Base-by-base conservation (phyloP, 257 asterid species). In the Capsicum chinense region DNA sequence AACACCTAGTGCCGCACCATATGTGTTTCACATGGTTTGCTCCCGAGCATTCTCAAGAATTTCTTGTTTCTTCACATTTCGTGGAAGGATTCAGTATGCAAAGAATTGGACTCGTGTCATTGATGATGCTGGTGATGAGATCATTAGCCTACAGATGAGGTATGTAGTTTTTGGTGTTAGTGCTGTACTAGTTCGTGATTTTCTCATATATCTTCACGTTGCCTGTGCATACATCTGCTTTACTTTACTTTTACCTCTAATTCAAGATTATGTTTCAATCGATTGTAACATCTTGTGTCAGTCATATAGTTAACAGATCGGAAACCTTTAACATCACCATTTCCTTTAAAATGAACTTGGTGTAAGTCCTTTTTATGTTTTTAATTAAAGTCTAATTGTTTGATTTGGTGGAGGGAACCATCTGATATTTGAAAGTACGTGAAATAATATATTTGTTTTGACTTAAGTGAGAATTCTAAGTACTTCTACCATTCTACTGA, bases 91-190 rank as follows among this genome's bases (percentile, higher is more conserved):
- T 84, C 94, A 88, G 66, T 89, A 86, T 19, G 80, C 88, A 83
- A 95, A 89, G 83, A 90, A 87, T 39, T 84, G 90, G 94, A 91
- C 97, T 63, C 82, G 86, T 37, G 81, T 93, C 62, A 68, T 88
- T 85, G 96, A 93, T 86, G 97, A 92, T 81, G 88, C 73, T 88
- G 98, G 98, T 57, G 87, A 93, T 85, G 88, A 87, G 86, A 85
- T 91, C 88, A 89, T 93, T 90, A 90, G 89, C 90, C 93, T 97
- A 44, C 96, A 91, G 84, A 89, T 93, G 91, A 93, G 98, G 98
- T 94, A 86, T 63, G 19, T 83, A 85, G 63, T 60, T 37, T 52
- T 10, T 79, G 56, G 58, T 71, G 82, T 59, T 42, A n/a, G 60
- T 50, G 74, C 19, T 79, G 56, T 56, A 35, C 57, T 50, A 16